Base-by-base conservation (phyloP, 1,284 basidiomycete genomes). In the Cryptococcus maquisensis region DNA sequence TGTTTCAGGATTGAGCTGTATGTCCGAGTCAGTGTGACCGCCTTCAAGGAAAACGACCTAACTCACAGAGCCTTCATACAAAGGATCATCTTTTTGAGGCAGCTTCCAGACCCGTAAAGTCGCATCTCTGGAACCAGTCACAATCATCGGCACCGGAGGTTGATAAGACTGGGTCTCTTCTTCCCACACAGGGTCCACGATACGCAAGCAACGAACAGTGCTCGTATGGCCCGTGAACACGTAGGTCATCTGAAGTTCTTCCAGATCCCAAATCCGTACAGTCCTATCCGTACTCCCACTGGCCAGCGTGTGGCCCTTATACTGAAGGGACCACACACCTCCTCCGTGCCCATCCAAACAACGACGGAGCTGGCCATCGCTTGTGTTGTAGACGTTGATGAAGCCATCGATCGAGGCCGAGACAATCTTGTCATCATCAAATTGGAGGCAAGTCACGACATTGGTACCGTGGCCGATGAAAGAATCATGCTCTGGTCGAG, bases 211-310 rank as follows among this genome's bases (percentile, higher is more conserved):
- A 47, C 73, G 58, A 7, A 97, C 92, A 0, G 93, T 97, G 65
- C 88, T 91, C 23, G 90, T 94, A 75, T 97, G 93, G 0, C 93
- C 93, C 38, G 87, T 85, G 71, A 97, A 96, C 37, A 91, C 83
- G 74, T 96, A 93, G 3, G 87, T 90, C 72, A 90, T 91, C 48
- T 80, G 80, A 3, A 88, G 87, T 9, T 83, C 85, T 36, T 82
- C 78, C 49, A 96, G 79, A 72, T 95, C 86, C 94, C 94, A 97
- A 47, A 96, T 87, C 43, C 94, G 84, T 39, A 97, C 89, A 1
- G 90, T 95, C 35, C 93, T 84, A 77, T 97, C 93, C 5, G 94
- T 97, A 36, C 88, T 90, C n/a, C 93, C 94, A 58, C 87, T 91
- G 58, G 97, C 93, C 12, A 97, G 83, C 1, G 85, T 87, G 68